Conservation (phyloP, 2,329 filamentous ascomycete genomes). For the Fusarium sp. region DNA sequence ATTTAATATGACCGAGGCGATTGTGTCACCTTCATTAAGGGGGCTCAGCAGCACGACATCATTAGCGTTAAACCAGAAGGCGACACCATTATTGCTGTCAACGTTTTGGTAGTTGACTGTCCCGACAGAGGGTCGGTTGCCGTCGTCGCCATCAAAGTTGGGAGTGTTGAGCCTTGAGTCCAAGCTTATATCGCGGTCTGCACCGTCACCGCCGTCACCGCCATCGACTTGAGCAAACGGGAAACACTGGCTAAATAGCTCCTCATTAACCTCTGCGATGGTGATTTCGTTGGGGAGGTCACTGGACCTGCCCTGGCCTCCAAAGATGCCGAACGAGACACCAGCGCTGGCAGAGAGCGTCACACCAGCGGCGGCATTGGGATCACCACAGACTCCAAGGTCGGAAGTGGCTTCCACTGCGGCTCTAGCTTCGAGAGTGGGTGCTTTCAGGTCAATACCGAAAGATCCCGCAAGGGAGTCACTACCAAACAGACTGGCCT, state of each 20-base stretch:
- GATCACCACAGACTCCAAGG: slow-evolving; percentile 1
- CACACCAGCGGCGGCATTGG: not conserved
- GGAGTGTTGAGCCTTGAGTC: not conserved
- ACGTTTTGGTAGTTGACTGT: not conserved
- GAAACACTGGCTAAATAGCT: slow-evolving; percentile 1
- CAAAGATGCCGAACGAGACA: slow-evolving; percentile 2
- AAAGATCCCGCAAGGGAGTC: not conserved
- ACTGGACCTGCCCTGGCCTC: not conserved
- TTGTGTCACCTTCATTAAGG: slow-evolving; percentile 4
- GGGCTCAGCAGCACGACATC: slow-evolving; percentile 4
- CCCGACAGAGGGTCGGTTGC: not conserved
- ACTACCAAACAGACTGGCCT: not conserved
- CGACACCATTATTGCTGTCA: not conserved
- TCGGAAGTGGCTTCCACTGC: not conserved
- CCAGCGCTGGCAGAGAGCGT: not conserved
- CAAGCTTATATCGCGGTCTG: not conserved
- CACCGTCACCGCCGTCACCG: not conserved
- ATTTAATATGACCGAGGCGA: not conserved
- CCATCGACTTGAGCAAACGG: slow-evolving; percentile 1
- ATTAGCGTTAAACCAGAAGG: not conserved
- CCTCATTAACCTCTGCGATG: not conserved
- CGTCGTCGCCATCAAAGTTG: not conserved
- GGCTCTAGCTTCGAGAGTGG: slow-evolving; percentile 1
- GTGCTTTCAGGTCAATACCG: not conserved
- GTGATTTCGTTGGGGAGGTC: slow-evolving; percentile 1